These are phyloP conservation scores for Metschnikowia matae DNA, from an alignment of 805 yeast genomes.

Conservation along the genomic window DNA sequence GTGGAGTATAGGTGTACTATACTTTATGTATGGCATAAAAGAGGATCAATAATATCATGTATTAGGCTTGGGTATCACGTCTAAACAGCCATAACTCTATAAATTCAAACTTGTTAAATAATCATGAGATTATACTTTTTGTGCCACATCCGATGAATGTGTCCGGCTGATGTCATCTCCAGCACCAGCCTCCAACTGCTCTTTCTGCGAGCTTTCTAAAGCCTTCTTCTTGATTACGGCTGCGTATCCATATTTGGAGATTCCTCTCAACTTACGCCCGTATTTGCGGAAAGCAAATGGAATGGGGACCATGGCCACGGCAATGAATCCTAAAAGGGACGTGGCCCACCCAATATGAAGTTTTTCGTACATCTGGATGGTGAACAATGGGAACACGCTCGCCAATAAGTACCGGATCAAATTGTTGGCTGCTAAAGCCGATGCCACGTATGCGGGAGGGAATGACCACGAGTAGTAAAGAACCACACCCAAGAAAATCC, in stretches of 20 bases:
- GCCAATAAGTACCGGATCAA: conserved; percentile 71
- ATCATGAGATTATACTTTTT: background rate
- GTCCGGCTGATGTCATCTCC: background rate
- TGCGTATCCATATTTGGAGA: conserved; percentile 57
- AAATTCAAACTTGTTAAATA: background rate
- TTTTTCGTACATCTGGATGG: conserved; percentile 74
- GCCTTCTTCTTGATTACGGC: conserved; percentile 32
- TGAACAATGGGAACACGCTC: conserved; percentile 79
- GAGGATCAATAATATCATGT: background rate
- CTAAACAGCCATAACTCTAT: background rate
- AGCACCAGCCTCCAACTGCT: background rate
- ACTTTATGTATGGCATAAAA: no score
- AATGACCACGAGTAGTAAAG: conserved; percentile 66
- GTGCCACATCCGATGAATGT: background rate
- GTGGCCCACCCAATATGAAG: conserved; percentile 80
- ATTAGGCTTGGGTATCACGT: background rate
- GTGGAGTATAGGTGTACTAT: no score
- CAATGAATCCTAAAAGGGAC: conserved; percentile 59
- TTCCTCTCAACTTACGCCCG: conserved; percentile 55
- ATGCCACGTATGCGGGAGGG: conserved; percentile 74
- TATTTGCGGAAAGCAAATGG: conserved; percentile 64
- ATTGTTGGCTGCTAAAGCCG: conserved; percentile 89
- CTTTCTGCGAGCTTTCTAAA: conserved; percentile 11
- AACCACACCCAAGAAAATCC: conserved; percentile 67
- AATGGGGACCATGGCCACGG: conserved; percentile 67